A percentile compares a stretch with the other conserved stretches of the same genome.
These are phyloP conservation scores for Pseudocercospora crystallina DNA, from an alignment of 2,329 filamentous ascomycete species.

Conservation along the genomic window DNA sequence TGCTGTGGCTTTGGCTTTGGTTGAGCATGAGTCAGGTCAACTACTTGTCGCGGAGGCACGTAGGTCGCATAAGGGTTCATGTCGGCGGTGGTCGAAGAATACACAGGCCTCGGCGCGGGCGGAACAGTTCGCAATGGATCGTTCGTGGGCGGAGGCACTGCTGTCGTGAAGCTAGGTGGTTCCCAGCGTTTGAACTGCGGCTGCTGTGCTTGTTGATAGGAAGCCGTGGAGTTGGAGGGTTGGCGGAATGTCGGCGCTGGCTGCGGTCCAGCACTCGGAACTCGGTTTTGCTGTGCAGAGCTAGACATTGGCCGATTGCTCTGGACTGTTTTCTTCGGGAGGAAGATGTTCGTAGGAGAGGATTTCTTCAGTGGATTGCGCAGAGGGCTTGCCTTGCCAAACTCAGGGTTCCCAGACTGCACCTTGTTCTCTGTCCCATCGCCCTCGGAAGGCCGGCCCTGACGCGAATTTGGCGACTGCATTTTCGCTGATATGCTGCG, in stretches of 20 bases:
- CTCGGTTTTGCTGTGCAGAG: conserved; percentile 2
- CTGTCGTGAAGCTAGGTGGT: conserved; percentile 5
- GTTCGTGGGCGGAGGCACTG: conserved; percentile 45
- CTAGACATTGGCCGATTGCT: conserved; percentile 12
- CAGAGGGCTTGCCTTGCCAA: conserved; percentile 60
- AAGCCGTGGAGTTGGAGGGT: conserved; percentile 25
- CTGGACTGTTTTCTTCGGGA: conserved; percentile 23
- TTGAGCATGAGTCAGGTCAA: conserved; percentile 47
- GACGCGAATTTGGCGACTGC: conserved; percentile 25
- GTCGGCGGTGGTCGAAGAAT: conserved; percentile 46
- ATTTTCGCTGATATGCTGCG: conserved; percentile 33
- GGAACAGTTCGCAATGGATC: conserved; percentile 46
- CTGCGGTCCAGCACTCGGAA: conserved; percentile 7
- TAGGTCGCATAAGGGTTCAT: conserved; percentile 21
- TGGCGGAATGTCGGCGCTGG: not conserved
- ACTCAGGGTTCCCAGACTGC: conserved; percentile 44
- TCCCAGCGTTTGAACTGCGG: conserved; percentile 25
- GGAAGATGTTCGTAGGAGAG: conserved; percentile 27
- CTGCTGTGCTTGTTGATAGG: conserved; percentile 29
- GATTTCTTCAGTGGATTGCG: conserved; percentile 43
- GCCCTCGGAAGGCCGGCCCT: conserved; percentile 11
- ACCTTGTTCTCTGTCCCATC: conserved; percentile 16
- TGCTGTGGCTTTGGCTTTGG: conserved; percentile 5
- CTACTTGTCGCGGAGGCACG: conserved; percentile 37
- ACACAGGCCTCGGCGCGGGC: conserved; percentile 54